These are phyloP conservation scores for Talaromyces adpressus DNA, from an alignment of 495 filamentous ascomycete genomes.

Conservation along the genomic window DNA sequence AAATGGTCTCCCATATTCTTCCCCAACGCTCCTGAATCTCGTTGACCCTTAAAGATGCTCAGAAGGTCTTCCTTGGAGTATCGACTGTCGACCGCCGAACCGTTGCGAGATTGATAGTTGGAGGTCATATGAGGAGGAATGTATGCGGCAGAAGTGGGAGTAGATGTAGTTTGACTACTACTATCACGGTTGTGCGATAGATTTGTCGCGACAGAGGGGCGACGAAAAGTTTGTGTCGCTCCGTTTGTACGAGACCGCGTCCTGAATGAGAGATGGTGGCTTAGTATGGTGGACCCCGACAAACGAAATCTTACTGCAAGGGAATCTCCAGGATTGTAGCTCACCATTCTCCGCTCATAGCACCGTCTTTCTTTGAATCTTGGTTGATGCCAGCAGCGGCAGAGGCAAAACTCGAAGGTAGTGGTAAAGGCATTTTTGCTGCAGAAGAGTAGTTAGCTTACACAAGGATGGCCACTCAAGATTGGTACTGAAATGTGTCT, in stretches of 20 bases:
- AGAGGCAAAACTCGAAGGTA: conserved; percentile 78
- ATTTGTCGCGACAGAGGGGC: conserved; percentile 65
- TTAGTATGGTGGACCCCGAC: neutral
- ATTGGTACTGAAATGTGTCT: neutral
- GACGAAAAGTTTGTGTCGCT: conserved; percentile 78
- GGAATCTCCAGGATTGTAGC: conserved; percentile 11
- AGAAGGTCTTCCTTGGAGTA: conserved; percentile 84
- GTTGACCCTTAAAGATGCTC: conserved; percentile 60
- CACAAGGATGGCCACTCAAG: neutral
- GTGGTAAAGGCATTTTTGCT: conserved; percentile 63
- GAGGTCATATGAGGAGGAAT: conserved; percentile 55
- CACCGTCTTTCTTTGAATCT: conserved; percentile 48
- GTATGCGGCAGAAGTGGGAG: conserved; percentile 48
- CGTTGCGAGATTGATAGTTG: conserved; percentile 47
- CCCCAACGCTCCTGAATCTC: conserved; percentile 45
- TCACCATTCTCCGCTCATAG: conserved; percentile 52
- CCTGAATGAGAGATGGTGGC: conserved; percentile 27
- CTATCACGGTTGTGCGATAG: conserved; percentile 43
- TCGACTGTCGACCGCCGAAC: conserved; percentile 47
- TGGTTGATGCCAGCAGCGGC: conserved; percentile 68
- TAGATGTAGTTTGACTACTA: conserved; percentile 38
- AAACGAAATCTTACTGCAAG: neutral
- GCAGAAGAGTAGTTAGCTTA: conserved; percentile 2
- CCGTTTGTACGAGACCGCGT: conserved; percentile 66
- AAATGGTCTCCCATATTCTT: conserved; percentile 66